Evolutionary conservation across 2,329 filamentous ascomycete species (phyloP).

Genomic region (Alternaria panax): DNA sequence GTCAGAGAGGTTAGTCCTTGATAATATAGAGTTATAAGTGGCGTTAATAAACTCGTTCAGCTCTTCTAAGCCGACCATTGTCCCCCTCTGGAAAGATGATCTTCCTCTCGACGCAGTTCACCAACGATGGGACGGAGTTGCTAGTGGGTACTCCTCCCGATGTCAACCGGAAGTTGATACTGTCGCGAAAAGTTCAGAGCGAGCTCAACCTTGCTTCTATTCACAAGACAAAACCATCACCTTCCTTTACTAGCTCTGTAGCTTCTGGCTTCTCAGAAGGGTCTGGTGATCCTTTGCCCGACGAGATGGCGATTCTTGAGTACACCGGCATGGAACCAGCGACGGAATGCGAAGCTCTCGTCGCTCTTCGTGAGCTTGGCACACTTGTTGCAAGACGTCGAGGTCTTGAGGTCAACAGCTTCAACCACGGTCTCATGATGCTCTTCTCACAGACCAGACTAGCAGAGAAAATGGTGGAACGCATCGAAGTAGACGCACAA

Average conservation of each 20-base stretch:
- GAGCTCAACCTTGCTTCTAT: constrained; percentile 36
- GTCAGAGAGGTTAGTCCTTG: constrained; percentile 33
- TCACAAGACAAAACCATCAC: background rate
- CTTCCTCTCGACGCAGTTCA: constrained; percentile 50
- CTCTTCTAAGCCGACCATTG: constrained; percentile 33
- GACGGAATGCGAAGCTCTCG: constrained; percentile 40
- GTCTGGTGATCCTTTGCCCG: constrained; percentile 41
- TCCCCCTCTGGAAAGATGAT: constrained; percentile 53
- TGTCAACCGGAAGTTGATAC: constrained; percentile 12
- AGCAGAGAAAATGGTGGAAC: background rate
- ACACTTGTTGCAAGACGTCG: constrained; percentile 45
- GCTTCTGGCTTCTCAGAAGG: constrained; percentile 46
- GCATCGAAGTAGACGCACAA: background rate
- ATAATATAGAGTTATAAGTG: background rate
- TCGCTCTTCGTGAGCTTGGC: constrained; percentile 47
- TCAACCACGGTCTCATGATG: constrained; percentile 45
- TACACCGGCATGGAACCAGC: constrained; percentile 13
- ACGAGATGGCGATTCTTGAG: constrained; percentile 29
- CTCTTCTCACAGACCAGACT: constrained; percentile 34
- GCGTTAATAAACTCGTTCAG: constrained; percentile 19
- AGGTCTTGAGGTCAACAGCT: constrained; percentile 41
- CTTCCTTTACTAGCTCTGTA: constrained; percentile 17
- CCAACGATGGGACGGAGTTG: constrained; percentile 33
- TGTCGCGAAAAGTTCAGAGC: constrained; percentile 42
- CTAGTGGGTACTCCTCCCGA: constrained; percentile 45